Percentiles rank a stretch among this genome's conserved stretches.
Conservation (phyloP, 345 rosid species). For the Citrus hindsii region DNA sequence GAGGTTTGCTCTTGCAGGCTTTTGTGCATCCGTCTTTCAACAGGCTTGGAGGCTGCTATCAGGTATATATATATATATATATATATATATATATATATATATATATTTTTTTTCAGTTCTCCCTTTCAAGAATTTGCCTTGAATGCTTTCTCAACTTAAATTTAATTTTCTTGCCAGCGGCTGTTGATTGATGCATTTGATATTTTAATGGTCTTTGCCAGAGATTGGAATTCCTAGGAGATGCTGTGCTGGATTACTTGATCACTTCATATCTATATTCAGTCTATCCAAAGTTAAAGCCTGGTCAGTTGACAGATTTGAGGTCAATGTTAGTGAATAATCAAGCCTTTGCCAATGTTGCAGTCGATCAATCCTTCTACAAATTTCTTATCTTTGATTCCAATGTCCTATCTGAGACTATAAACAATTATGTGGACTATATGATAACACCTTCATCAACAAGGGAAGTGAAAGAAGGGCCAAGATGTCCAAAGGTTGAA, state of each 20-base stretch:
- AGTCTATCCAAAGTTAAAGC: slow-evolving; percentile 75
- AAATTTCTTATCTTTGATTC: slow-evolving; percentile 62
- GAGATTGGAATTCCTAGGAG: slow-evolving; percentile 99
- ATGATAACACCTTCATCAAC: slow-evolving; percentile 31
- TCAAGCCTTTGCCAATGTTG: slow-evolving; percentile 72
- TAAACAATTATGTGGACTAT: slow-evolving; percentile 51
- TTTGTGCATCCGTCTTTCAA: slow-evolving; percentile 88
- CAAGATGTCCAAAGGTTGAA: slow-evolving; percentile 87
- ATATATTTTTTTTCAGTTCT: background rate
- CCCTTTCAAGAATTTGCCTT: background rate
- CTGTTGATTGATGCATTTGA: slow-evolving; percentile 8
- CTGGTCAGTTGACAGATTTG: slow-evolving; percentile 92
- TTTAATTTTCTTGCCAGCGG: slow-evolving; percentile 2
- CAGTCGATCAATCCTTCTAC: slow-evolving; percentile 59
- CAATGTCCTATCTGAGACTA: slow-evolving; percentile 44
- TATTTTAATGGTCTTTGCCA: slow-evolving; percentile 28
- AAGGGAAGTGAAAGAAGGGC: slow-evolving; percentile 45
- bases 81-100: slow-evolving; percentile 24
- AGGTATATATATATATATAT: slow-evolving; percentile 44
- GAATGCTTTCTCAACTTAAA: background rate
- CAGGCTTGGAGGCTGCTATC: slow-evolving; percentile 91
- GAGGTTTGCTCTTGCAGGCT: slow-evolving; percentile 82
- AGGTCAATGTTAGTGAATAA: slow-evolving; percentile 75
- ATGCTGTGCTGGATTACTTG: slow-evolving; percentile 90
- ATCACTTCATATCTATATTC: slow-evolving; percentile 83